These are phyloP conservation scores for Melampsora americana DNA, from an alignment of 1,284 basidiomycete species.

Conservation along the genomic window DNA sequence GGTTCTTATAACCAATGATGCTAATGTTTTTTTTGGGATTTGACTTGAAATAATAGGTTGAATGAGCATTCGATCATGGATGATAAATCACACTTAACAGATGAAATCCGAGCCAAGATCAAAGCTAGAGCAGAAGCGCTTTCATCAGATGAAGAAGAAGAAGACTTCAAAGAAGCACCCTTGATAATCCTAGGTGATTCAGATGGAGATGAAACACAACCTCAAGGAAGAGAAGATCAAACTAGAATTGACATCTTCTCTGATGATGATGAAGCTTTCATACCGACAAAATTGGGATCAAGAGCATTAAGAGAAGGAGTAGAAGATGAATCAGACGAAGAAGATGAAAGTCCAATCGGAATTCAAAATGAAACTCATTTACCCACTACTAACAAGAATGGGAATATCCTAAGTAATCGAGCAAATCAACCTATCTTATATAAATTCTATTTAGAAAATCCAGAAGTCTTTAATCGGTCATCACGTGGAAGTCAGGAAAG, in stretches of 20 bases:
- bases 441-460: not conserved
- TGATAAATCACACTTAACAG: constrained; percentile 21
- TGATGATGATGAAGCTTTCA: constrained; percentile 26
- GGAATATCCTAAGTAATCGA: not conserved
- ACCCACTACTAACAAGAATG: not conserved
- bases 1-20: too few species aligned
- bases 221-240: not conserved
- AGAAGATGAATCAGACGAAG: not conserved
- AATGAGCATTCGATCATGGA: constrained; percentile 15
- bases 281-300: not conserved
- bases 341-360: not conserved
- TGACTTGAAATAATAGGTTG: not conserved
- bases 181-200: constrained; percentile 1
- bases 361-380: not conserved
- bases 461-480: not conserved
- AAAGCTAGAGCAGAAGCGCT: constrained; percentile 8
- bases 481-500: not conserved
- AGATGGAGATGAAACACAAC: not conserved
- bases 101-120: constrained; percentile 12
- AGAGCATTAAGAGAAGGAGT: not conserved
- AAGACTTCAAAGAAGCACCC: not conserved
- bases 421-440: constrained; percentile 10
- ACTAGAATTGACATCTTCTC: constrained; percentile 9
- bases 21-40: too few species aligned
- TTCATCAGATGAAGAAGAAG: constrained; percentile 1